Evolutionary conservation across 371 early-diverging fungal genomes (phyloP), one percentile per base, ranked within the genome.

Genomic region (Thermomucor indicae-seudaticae): DNA sequence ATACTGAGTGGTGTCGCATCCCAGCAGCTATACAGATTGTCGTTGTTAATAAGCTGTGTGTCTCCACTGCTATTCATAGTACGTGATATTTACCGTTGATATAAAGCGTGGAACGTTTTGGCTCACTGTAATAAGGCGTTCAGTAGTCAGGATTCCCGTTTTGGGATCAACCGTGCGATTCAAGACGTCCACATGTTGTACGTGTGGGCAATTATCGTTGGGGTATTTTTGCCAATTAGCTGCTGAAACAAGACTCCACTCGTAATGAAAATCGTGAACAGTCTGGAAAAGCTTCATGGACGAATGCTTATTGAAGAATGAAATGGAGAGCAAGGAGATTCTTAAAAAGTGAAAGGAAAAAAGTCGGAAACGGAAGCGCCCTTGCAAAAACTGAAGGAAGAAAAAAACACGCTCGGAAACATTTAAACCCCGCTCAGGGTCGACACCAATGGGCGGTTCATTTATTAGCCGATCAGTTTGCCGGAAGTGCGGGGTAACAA

Each of bases 211-310:
- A 37, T 85, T 77, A 31, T 90, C 91, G 65, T 97, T 97, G 6
- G 98, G 98, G 71, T 97, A 97, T 73, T 97, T 97, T 64, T 85
- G 82, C 93, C 93, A 97, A 67, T 91, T 87, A 39, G 94, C 98
- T 11, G 86, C 78, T 19, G 95, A 93, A 19, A 96, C 89, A 14
- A 88, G 79, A 17, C 68, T 79, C 93, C 95, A 97, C 52, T 85
- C 75, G 75, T 94, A 87, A 48, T 73, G 57, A 64, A 81, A 83
- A 20, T 72, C 76, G 58, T 89, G 85, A 22, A 79, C 61, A 22
- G 81, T 72, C 64, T 88, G 79, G 51, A 90, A 88, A 50, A 92
- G 76, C 62, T 88, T 86, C 93, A 92, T 92, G 42, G 22, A 37
- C 16, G 16, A 37, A 37, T 3, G n/a, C n/a, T n/a, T n/a, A n/a